Evolutionary conservation across 2,329 filamentous ascomycete genomes (phyloP).

Genomic region (Basipetospora chlamydospora): DNA sequence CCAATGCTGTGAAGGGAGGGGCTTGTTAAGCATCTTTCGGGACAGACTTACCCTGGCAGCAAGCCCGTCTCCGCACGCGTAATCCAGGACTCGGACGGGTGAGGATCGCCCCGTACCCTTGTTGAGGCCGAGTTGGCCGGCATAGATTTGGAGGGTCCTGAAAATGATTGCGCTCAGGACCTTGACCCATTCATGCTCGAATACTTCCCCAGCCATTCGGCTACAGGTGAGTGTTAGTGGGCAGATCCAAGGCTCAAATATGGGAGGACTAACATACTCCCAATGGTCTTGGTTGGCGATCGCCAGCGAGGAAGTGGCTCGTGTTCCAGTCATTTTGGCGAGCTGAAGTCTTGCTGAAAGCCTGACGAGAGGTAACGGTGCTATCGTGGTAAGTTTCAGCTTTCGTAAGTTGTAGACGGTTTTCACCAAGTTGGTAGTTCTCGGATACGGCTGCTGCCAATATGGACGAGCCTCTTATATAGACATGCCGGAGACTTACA

Average conservation of each 20-base stretch:
- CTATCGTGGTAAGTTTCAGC: not conserved
- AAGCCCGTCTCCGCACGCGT: conserved; percentile 17
- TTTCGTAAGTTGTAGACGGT: not conserved
- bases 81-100: conserved; percentile 15
- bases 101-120: not conserved
- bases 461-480: not conserved
- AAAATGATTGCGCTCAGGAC: conserved; percentile 6
- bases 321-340: no score
- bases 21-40: no score
- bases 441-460: not conserved
- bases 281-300: conserved; percentile 9
- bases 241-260: no score
- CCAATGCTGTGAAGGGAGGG: no score
- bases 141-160: conserved; percentile 8
- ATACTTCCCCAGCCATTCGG: conserved; percentile 6
- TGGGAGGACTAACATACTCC: conserved; percentile 5
- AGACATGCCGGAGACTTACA: not conserved
- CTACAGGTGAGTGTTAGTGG: not conserved
- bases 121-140: conserved; percentile 6
- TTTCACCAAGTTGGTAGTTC: not conserved
- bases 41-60: conserved; percentile 14
- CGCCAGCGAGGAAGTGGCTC: conserved; percentile 2
- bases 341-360: no score
- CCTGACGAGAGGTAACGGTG: no score
- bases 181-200: conserved; percentile 10